Base-by-base conservation (phyloP, 225 moss, liverwort and hornwort species). In the Lunularia cruciata region DNA sequence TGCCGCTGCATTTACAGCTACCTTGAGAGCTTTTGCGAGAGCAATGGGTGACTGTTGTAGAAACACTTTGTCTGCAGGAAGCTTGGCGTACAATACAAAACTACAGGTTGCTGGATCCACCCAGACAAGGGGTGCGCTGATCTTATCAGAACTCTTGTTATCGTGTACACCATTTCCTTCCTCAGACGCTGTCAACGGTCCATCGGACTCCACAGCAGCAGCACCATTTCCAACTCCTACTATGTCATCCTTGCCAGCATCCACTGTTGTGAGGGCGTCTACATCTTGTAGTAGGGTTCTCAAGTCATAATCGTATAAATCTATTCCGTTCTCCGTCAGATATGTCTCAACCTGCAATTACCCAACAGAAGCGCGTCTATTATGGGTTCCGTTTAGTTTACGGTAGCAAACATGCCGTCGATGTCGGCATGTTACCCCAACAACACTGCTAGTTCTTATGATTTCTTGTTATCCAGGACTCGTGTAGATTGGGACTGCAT, bases 21-120 rank as follows among this genome's bases (percentile, higher is more conserved):
- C 89, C 89, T 91, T 91, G 65, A 91, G 79, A 63, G 90, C 90
- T 67, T 91, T 91, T 26, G 88, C 88, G 64, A 91, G 73, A 20
- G 88, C 73, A 71, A 91, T 77, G 71, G 90, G 90, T 68, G 90
- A 91, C 48, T 88, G 90, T 75, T 88, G 90, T 77, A 91, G 64
- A 65, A 86, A 60, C 34, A 83, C 76, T 69, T 73, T 84, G 77
- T 88, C 83, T 19, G 77, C 77, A 72, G 79, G 65, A 53, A 85
- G 66, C 65, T 79, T 79, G 60, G 84, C 77, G 74, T 88, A 91
- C 47, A 91, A 78, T 57, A 83, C 79, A 56, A 77, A 88, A 76
- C 90, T 88, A 77, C 90, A 91, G 35, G 90, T 88, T 63, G 77
- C 88, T 70, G 86, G 83, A 72, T 91, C 90, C 51, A 91, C 70